phyloP scores from a whole-genome alignment of 2,329 filamentous ascomycete genomes.

The Aspergillus tubingensis region DNA sequence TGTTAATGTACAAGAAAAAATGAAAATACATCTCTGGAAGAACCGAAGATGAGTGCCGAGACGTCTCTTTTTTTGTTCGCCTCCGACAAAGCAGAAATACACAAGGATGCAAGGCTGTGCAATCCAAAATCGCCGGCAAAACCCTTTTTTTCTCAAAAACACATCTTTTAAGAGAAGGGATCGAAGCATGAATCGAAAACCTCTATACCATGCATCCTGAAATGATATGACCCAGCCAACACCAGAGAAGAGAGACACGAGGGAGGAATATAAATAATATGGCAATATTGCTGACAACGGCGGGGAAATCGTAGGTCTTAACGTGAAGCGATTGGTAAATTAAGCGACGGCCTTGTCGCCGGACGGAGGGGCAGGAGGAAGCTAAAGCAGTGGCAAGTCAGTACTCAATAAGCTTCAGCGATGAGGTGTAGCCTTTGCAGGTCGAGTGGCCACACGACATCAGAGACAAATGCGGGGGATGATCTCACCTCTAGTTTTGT shows the following conservation, averaged over 20 bases:
- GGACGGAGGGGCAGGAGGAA: constrained; percentile 40
- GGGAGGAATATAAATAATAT: constrained; percentile 28
- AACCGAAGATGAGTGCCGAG: constrained; percentile 12
- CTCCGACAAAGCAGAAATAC: constrained; percentile 17
- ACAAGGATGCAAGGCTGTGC: constrained; percentile 29
- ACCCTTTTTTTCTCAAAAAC: constrained; percentile 31
- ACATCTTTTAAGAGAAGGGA: constrained; percentile 26
- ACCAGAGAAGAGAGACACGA: constrained; percentile 43
- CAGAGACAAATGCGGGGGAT: background rate
- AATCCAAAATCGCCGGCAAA: constrained; percentile 31
- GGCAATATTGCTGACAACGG: constrained; percentile 23
- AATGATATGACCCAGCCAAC: constrained; percentile 38
- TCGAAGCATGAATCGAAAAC: constrained; percentile 30
- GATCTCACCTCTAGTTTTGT: constrained; percentile 73
- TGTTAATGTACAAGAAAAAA: constrained; percentile 38
- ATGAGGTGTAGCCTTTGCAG: background rate
- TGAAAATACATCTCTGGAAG: constrained; percentile 17
- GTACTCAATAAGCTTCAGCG: background rate
- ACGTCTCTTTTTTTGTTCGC: constrained; percentile 23
- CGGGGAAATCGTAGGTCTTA: constrained; percentile 16
- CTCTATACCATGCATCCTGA: constrained; percentile 41
- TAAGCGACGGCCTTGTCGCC: constrained; percentile 41
- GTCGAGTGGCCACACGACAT: background rate
- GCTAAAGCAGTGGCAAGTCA: constrained; percentile 23
- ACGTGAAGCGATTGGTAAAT: constrained; percentile 17